Evolutionary conservation across 805 yeast species (phyloP), one percentile per base, ranked within the genome.

Genomic region (Ascoidea asiatica): DNA sequence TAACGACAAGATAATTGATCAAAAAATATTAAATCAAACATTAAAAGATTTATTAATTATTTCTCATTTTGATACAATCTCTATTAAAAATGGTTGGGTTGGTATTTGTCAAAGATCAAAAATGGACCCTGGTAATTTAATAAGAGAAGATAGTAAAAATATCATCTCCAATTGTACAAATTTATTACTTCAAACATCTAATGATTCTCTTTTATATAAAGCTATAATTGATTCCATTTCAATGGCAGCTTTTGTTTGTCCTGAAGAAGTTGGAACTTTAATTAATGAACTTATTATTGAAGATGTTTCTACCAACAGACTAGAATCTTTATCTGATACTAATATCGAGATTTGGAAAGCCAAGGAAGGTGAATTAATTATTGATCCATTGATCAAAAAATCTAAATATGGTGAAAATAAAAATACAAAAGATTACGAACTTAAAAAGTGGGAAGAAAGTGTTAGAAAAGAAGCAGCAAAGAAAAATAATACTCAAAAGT

Each of bases 391-490:
- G 42, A 72, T 70, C 36, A 63, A 63, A 45, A 72, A 67, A 55
- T 62, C 65, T 13, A 64, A 66, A 29, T 61, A 62, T 33, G 65
- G 63, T 4, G 75, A 77, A 13, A 75, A 76, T 56, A 85, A 83
- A 57, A 85, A 85, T 57, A 65, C 85, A 1, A 88, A 80, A 56
- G 95, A 88, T 54, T 86, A 86, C 53, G 95, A 82, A 53, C 82
- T 89, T 2, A 64, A 74, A 47, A 78, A 85, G 58, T 90, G 97
- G 97, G 98, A 92, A 57, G 88, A 81, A 52, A 73, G 74, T 43
- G 72, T 92, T 29, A 76, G 90, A 53, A 77, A 77, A 50, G 90
- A 87, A 55, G 67, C 88, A 36, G 79, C 81, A 1, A 68, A 69
- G 44, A 78, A 78, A 57, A 69, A 72, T 49, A 52, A 56, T n/a